Evolutionary conservation across 495 filamentous ascomycete genomes (phyloP), one percentile per base, ranked within the genome.

Genomic region (Pseudoneurospora amorphoporcata): DNA sequence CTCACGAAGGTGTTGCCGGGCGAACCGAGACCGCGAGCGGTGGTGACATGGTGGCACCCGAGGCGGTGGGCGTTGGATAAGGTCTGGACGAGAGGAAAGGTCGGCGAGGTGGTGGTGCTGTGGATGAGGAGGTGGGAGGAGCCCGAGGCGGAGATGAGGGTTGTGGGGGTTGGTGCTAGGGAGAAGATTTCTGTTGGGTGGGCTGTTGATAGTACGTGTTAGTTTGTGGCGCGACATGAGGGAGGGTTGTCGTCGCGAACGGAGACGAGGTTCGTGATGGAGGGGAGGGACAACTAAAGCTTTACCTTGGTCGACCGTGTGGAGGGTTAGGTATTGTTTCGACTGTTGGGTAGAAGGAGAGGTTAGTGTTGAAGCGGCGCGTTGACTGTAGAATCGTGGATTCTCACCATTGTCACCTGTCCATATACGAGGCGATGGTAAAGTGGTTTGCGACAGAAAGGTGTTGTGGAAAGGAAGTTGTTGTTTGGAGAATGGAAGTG

Each of bases 301-400:
- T 85, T 76, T 79, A 93, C 94, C 93, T 86, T 94, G 87, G 79
- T 97, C 92, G 79, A 95, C 87, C 14, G 94, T 94, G 83, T 97
- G 93, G 72, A 90, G 90, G 72, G 94, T 94, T 42, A 99, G 88
- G 80, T 97, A 98, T 92, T 98, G 96, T 84, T 97, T 97, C 71
- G 95, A 98, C 96, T 99, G 76, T 23, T 23, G 23, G 23, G 23
- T 17, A 68, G 12, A 5, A 16, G 43, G 43, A 16, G 38, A 40
- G 12, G 58, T 70, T 23, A 70, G 73, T 61, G 4, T 39, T 16
- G 0, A 58, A 14, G 29, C 8, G 8, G 39, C 29, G 23, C 5
- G 23, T 16, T 61, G 29, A 29, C 9, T 6, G 8, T 2, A 4
- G 4, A 3, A n/a, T 23, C 23, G 5, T 3, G 6, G 5, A 10